Base-by-base conservation (phyloP, 1,284 basidiomycete genomes). In the Apiotrichum siamense region DNA sequence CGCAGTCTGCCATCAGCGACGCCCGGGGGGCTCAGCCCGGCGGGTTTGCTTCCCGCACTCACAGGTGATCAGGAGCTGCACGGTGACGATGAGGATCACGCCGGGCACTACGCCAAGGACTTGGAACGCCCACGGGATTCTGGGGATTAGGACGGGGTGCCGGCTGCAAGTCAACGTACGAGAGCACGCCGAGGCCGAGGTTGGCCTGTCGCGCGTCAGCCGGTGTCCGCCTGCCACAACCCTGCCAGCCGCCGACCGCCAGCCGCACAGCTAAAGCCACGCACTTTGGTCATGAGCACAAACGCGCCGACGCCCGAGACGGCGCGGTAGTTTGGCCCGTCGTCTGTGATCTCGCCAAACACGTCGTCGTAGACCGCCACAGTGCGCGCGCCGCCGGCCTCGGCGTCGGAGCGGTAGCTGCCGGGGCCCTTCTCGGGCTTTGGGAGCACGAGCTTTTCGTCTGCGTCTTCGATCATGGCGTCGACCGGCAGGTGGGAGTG, bases 121-220 rank as follows among this genome's bases (percentile, higher is more conserved):
- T 26, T 61, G 47, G n/a, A 67, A 50, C 1, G 64, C 63, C 2
- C 58, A 25, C 5, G 65, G 65, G 44, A 65, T 61, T 7, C 58
- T 55, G 18, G n/a, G n/a, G n/a, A n/a, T n/a, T n/a, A n/a, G n/a
- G n/a, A n/a, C n/a, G n/a, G n/a, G n/a, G n/a, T n/a, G n/a, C n/a
- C n/a, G n/a, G n/a, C n/a, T n/a, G n/a, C n/a, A n/a, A n/a, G n/a
- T n/a, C n/a, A n/a, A n/a, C n/a, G n/a, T n/a, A n/a, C n/a, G n/a
- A n/a, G n/a, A 64, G 43, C 4, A 66, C 62, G 45, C 62, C 64
- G 18, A 65, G 48, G 23, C 60, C 65, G 43, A 67, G 60, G 44
- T 63, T 60, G 3, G 57, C 13, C 33, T 35, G 33, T n/a, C n/a
- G n/a, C n/a, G 17, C 17, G 17, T 35, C 18, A 35, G 33, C 33